Evolutionary conservation across 306 rosid species (phyloP), one percentile per base, ranked within the genome.

Genomic region (Clitoria ternatea): DNA sequence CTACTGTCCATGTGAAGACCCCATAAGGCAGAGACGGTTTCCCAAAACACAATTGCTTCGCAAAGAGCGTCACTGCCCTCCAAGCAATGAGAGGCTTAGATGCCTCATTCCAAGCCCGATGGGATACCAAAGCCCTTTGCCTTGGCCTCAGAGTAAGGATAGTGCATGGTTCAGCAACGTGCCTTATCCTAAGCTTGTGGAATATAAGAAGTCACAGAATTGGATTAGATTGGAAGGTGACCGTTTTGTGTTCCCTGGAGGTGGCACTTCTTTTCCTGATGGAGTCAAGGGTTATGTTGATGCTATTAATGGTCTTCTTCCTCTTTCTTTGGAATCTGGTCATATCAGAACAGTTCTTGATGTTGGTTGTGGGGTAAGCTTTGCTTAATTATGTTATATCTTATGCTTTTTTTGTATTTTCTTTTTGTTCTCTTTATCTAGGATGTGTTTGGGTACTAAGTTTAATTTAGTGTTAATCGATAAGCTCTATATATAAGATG

Each of bases 1-100:
- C 17, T n/a, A 81, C 43, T 78, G 86, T 76, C 88, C 86, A 15
- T 84, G 88, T 63, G 43, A 84, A 22, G 82, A 81, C 69, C 88
- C 86, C 1, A 36, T 1, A 3, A 63, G 68, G 45, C 83, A 81
- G 52, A 81, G 36, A 7, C 54, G 19, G 1, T 81, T 81, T 27
- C n/a, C 54, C 13, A 72, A 61, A 1, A 50, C 1, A 4, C 66
- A 32, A 70, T 8, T 10, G 72, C 66, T 78, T 4, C 79, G 80
- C 0, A 81, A 84, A 60, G 86, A 84, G 59, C 77, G 88, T 13
- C 88, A 81, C 36, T 84, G 88, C 55, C 88, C 88, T 0, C 5
- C n/a, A 36, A 45, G 1, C 24, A 29, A 1, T 24, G 66, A 84
- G 14, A 75, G 69, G 23, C 19, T 63, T 5, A 61, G 43, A 14